These are phyloP conservation scores for Aleurites moluccanus DNA, from an alignment of 441 rosid species.

Conservation along the genomic window DNA sequence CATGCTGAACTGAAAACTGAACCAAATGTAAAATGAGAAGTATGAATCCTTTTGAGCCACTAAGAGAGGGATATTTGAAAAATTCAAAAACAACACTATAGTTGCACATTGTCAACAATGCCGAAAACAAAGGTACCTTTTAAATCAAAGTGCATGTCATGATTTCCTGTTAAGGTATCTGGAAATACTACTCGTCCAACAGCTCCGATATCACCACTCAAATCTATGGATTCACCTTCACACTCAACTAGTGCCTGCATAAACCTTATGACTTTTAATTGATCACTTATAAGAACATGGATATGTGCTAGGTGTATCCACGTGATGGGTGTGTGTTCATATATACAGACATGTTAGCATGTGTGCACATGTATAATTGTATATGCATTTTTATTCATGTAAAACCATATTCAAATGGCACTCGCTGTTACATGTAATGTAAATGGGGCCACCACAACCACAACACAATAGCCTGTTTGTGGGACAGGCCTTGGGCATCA, in stretches of 20 bases:
- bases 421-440: neutral
- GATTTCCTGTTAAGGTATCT: slow-evolving; percentile 48
- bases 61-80: slow-evolving; percentile 1
- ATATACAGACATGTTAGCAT: neutral
- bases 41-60: neutral
- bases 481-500: too few species aligned
- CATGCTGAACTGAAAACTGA: neutral
- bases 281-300: slow-evolving; percentile 11
- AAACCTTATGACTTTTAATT: slow-evolving; percentile 24
- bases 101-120: slow-evolving; percentile 15
- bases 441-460: neutral
- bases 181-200: slow-evolving; percentile 83
- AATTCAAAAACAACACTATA: neutral
- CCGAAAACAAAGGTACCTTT: slow-evolving; percentile 55
- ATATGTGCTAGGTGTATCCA: neutral
- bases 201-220: slow-evolving; percentile 97
- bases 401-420: neutral
- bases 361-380: neutral
- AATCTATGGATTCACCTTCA: slow-evolving; percentile 93
- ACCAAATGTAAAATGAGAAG: neutral
- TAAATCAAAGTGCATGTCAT: slow-evolving; percentile 76
- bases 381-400: neutral
- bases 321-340: neutral
- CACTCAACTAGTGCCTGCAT: slow-evolving; percentile 92
- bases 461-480: too few species aligned